Evolutionary conservation across 2,329 filamentous ascomycete genomes (phyloP).

Genomic region (Stenocarpella maydis): DNA sequence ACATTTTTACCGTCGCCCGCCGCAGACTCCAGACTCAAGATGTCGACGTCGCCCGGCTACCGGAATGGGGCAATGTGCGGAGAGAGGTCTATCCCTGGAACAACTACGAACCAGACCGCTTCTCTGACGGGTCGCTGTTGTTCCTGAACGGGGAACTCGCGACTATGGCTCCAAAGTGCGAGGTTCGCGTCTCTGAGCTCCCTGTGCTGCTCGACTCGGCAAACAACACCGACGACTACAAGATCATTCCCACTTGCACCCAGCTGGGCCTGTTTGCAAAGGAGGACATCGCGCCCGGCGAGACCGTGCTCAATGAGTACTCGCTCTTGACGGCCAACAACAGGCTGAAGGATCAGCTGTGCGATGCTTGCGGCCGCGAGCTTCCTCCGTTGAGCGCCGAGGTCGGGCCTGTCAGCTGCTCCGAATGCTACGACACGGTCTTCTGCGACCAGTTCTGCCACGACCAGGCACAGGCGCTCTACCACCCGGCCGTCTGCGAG

Average conservation of each 20-base stretch:
- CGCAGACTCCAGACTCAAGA: slow-evolving; percentile 55
- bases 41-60: slow-evolving; percentile 64
- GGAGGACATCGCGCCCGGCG: slow-evolving; percentile 78
- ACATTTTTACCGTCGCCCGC: slow-evolving; percentile 62
- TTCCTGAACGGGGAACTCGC: slow-evolving; percentile 76
- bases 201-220: slow-evolving; percentile 72
- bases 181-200: slow-evolving; percentile 77
- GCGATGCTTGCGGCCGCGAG: slow-evolving; percentile 85
- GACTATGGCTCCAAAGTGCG: slow-evolving; percentile 79
- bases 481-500: slow-evolving; percentile 72
- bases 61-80: slow-evolving; percentile 75
- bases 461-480: slow-evolving; percentile 63
- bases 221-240: slow-evolving; percentile 57
- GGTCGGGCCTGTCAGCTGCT: slow-evolving; percentile 60
- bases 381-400: slow-evolving; percentile 67
- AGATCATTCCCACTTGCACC: slow-evolving; percentile 66
- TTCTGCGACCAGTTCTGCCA: slow-evolving; percentile 71
- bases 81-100: slow-evolving; percentile 78
- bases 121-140: slow-evolving; percentile 71
- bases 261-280: slow-evolving; percentile 93
- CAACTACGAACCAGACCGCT: slow-evolving; percentile 72
- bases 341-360: slow-evolving; percentile 83
- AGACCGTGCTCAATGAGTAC: slow-evolving; percentile 81
- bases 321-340: slow-evolving; percentile 91
- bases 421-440: slow-evolving; percentile 70